phyloP scores from a whole-genome alignment of 495 filamentous ascomycete genomes.

The Parathielavia appendiculata region DNA sequence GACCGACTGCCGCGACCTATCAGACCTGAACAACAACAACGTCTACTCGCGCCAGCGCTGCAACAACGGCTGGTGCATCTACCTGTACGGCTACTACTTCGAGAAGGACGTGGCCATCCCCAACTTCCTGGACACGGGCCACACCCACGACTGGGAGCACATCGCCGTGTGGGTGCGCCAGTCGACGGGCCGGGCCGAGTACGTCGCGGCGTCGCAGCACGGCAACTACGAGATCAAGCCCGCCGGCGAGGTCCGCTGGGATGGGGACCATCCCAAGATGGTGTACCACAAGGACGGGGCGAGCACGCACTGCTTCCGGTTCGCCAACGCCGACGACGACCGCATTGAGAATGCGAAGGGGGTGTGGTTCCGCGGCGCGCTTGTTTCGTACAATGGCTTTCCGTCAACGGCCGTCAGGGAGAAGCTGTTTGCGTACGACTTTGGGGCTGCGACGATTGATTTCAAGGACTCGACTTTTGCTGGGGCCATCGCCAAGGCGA shows the following conservation, averaged over 20 bases:
- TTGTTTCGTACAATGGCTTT: slow-evolving; percentile 40
- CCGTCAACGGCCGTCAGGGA: slow-evolving; percentile 22
- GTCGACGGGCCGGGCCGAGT: slow-evolving; percentile 24
- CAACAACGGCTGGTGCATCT: slow-evolving; percentile 43
- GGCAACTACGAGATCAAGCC: slow-evolving; percentile 31
- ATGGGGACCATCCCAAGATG: not conserved
- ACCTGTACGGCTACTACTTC: slow-evolving; percentile 47
- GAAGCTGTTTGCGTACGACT: slow-evolving; percentile 30
- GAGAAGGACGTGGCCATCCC: slow-evolving; percentile 42
- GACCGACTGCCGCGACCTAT: slow-evolving; percentile 35
- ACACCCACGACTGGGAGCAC: slow-evolving; percentile 47
- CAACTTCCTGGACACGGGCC: slow-evolving; percentile 33
- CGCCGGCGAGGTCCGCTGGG: not conserved
- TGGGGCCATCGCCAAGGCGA: slow-evolving; percentile 29
- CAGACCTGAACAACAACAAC: slow-evolving; percentile 43
- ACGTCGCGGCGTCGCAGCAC: slow-evolving; percentile 38
- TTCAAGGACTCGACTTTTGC: slow-evolving; percentile 37
- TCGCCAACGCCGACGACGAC: not conserved
- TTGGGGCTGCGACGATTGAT: slow-evolving; percentile 32
- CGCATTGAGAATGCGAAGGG: not conserved
- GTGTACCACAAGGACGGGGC: not conserved
- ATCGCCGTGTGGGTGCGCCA: slow-evolving; percentile 40
- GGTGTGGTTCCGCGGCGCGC: slow-evolving; percentile 1
- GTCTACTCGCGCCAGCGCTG: slow-evolving; percentile 43
- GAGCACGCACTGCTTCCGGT: not conserved